A percentile compares a stretch with the other conserved stretches of the same genome.
These are phyloP conservation scores for Hypholoma fasciculare DNA, from an alignment of 768 basidiomycete genomes.

Conservation along the genomic window DNA sequence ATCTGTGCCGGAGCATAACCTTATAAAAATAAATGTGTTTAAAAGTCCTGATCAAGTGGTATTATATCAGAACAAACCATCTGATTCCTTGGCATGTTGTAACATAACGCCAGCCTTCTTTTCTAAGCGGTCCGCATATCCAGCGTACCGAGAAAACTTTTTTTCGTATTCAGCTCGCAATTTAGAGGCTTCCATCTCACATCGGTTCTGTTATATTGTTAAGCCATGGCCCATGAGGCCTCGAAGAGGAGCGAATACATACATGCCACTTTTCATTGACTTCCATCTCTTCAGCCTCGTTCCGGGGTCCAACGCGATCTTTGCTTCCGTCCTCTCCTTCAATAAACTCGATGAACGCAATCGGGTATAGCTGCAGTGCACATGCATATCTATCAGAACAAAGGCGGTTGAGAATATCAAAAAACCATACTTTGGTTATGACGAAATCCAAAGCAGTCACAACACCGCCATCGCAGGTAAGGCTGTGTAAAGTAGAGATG, in stretches of 20 bases:
- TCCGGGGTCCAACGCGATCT: conserved; percentile 59
- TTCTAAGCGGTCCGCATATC: conserved; percentile 68
- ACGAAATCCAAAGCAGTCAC: conserved; percentile 75
- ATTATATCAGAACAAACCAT: conserved; percentile 33
- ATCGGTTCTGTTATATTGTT: conserved; percentile 43
- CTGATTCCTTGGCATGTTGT: conserved; percentile 26
- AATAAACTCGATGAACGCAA: conserved; percentile 78
- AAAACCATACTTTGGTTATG: conserved; percentile 56
- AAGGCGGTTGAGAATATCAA: background rate
- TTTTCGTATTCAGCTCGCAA: conserved; percentile 60
- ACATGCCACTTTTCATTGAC: conserved; percentile 75
- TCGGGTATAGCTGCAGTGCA: conserved; percentile 32
- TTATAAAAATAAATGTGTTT: conserved; percentile 6
- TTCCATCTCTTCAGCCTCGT: conserved; percentile 65
- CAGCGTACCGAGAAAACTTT: conserved; percentile 49
- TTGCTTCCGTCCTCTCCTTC: conserved; percentile 49
- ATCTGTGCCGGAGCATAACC: conserved; percentile 47
- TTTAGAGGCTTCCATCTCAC: conserved; percentile 58
- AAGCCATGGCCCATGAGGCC: background rate
- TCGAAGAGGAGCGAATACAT: conserved; percentile 14
- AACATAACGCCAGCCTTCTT: conserved; percentile 51
- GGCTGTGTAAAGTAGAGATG: conserved; percentile 74
- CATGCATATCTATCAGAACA: background rate
- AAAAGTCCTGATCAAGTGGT: background rate
- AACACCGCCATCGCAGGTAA: conserved; percentile 80